Base-by-base conservation (phyloP, 371 early-diverging fungal species). In the Enteropsectra breve region DNA sequence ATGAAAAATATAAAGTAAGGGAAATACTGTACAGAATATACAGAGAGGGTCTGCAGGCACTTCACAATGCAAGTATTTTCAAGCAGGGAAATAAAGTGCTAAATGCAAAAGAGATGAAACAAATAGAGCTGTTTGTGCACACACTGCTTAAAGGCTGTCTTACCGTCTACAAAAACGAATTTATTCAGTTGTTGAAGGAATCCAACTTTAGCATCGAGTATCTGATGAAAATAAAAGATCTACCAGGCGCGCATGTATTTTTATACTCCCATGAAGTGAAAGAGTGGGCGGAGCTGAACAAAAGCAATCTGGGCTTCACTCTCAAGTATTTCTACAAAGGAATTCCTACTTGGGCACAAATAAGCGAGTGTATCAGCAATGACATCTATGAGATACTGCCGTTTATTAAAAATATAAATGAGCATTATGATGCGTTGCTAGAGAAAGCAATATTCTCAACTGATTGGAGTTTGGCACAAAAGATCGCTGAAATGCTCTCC, bases 121-220 rank as follows among this genome's bases (percentile, higher is more conserved):
- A n/a, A n/a, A n/a, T n/a, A n/a, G n/a, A n/a, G n/a, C n/a, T n/a
- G n/a, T 72, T 66, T 37, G 33, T 70, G 6, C 30, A 8, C 11
- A 24, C 38, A 34, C 53, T 72, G 2, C 69, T 61, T 29, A 69
- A 72, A 65, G 73, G 71, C 1, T 56, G 71, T 49, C 34, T 72
- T 23, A 46, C 64, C 0, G 37, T 63, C 11, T 72, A 65, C 32
- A 24, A 34, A 36, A 69, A 72, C 34, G 68, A 72, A 46, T 56
- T 36, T 49, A 49, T 56, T 21, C 6, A 28, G 6, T 15, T 40
- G 57, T 11, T 56, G 6, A 29, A 6, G 6, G 34, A 32, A 11
- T 56, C 46, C 21, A 26, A 32, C 21, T 21, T 56, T 49, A 8
- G 8, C 21, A 18, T 43, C 6, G 57, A 56, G 6, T 56, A 36